Base-by-base conservation (phyloP, 2,329 filamentous ascomycete species). In the Pestalotiopsis sp. region DNA sequence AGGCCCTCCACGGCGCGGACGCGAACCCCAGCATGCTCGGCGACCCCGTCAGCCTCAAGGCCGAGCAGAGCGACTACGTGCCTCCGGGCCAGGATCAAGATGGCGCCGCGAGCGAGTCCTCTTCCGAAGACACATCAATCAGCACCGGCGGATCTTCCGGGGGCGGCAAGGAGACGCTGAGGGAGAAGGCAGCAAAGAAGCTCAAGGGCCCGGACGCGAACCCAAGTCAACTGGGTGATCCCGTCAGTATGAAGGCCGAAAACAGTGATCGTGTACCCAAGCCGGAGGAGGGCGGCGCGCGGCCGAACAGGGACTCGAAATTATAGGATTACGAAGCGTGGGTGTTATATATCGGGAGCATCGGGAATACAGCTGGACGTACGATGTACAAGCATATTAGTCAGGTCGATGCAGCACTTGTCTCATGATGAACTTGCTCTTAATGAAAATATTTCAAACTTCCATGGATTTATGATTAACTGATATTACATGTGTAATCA, bases 31-130 rank as follows among this genome's bases (percentile, higher is more conserved):
- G 76, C 65, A 78, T 78, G 71, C 73, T 82, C 7, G 80, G 80
- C 36, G 81, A 82, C 63, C 80, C 81, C 2, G 76, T 81, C 41
- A 81, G 79, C 62, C 52, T 81, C 36, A 81, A 82, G 69, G 80
- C 79, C 7, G 81, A 82, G 68, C 77, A 72, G 66, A 79, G 76
- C 68, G 74, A 76, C 17, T 72, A 67, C 52, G 69, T 77, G 39
- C 79, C 79, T 1, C 31, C 31, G 31, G 73, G 72, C 3, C 71
- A 74, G 20, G 72, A 71, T 14, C 78, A 78, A 60, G 71, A 71
- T 3, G 75, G 75, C 27, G 70, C 64, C 3, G 13, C 27, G 38
- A 59, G 17, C 27, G 17, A 41, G 27, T 39, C 59, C 11, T 13
- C 52, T 27, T 31, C 25, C 14, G 14, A 27, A 36, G 6, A 27